These are phyloP conservation scores for Typha latifolia DNA, from an alignment of 176 grass and related monocot genomes.

Conservation along the genomic window DNA sequence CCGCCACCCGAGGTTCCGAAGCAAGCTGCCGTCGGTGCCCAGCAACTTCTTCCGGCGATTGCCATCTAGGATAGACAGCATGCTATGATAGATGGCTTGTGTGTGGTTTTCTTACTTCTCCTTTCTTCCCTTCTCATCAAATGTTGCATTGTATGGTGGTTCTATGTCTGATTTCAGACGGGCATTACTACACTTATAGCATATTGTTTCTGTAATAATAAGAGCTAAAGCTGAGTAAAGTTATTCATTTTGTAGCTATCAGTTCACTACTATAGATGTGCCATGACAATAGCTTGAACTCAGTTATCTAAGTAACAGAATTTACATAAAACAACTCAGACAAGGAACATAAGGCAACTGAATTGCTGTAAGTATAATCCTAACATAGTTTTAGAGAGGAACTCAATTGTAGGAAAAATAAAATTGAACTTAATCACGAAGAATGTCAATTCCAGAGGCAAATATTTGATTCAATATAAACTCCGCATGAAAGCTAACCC, in stretches of 20 bases:
- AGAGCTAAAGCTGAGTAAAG: neutral
- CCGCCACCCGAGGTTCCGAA: constrained; percentile 57
- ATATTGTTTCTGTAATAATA: constrained; percentile 2
- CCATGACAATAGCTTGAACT: too few relatives aligned
- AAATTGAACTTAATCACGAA: neutral
- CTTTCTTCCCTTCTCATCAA: neutral
- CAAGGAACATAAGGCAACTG: too few relatives aligned
- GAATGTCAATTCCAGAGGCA: too few relatives aligned
- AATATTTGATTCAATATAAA: too few relatives aligned
- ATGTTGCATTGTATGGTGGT: neutral
- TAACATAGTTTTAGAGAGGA: too few relatives aligned
- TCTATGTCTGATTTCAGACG: neutral
- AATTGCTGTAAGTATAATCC: too few relatives aligned
- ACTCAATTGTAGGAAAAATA: neutral
- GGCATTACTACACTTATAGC: neutral
- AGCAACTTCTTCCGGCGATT: constrained; percentile 58
- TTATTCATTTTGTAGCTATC: neutral
- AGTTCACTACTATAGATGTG: neutral
- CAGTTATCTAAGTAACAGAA: too few relatives aligned
- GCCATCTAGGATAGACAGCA: constrained; percentile 62
- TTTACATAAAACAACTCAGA: too few relatives aligned
- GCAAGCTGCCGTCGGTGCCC: constrained; percentile 40
- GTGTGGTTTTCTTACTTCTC: neutral
- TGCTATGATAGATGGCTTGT: constrained; percentile 19
- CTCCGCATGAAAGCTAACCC: too few relatives aligned